These are phyloP conservation scores for Coprinopsis marcescibilis DNA, from an alignment of 768 basidiomycete genomes.

Conservation along the genomic window DNA sequence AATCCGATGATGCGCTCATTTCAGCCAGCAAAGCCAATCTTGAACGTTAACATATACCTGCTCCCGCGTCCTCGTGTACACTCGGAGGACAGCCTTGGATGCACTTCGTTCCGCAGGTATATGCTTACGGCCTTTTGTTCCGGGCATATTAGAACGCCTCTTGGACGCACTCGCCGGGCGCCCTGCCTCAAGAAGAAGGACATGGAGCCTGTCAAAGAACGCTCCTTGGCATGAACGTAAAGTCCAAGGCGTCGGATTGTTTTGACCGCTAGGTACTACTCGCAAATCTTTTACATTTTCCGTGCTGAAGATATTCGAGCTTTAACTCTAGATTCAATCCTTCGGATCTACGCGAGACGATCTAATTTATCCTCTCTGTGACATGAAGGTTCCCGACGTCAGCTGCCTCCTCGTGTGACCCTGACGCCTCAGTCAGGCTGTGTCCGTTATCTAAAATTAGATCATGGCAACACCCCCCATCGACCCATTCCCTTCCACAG, in stretches of 20 bases:
- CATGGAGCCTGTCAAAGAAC: slow-evolving; percentile 18
- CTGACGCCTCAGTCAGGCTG: too few relatives aligned
- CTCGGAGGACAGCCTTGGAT: slow-evolving; percentile 53
- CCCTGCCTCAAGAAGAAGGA: slow-evolving; percentile 25
- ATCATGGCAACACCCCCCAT: too few relatives aligned
- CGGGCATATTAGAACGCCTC: slow-evolving; percentile 46
- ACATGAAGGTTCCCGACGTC: too few relatives aligned
- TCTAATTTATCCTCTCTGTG: too few relatives aligned
- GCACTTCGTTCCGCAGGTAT: slow-evolving; percentile 63
- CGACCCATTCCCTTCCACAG: too few relatives aligned
- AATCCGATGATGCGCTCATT: too few relatives aligned
- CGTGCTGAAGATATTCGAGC: too few relatives aligned
- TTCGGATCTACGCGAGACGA: too few relatives aligned
- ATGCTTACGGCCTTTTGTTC: slow-evolving; percentile 74
- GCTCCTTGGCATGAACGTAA: slow-evolving; percentile 1
- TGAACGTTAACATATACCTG: slow-evolving; percentile 17
- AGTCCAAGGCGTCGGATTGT: slow-evolving; percentile 6
- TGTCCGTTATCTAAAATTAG: too few relatives aligned
- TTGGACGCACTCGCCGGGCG: slow-evolving; percentile 58
- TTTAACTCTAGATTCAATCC: too few relatives aligned
- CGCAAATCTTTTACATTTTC: neutral
- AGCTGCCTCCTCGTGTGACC: too few relatives aligned
- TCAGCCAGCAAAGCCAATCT: too few relatives aligned
- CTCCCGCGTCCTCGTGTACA: slow-evolving; percentile 24
- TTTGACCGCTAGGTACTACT: neutral